Percentiles rank a stretch among this genome's conserved stretches.
Conservation (phyloP, 179 eudicot genomes). For the Silene coronaria region DNA sequence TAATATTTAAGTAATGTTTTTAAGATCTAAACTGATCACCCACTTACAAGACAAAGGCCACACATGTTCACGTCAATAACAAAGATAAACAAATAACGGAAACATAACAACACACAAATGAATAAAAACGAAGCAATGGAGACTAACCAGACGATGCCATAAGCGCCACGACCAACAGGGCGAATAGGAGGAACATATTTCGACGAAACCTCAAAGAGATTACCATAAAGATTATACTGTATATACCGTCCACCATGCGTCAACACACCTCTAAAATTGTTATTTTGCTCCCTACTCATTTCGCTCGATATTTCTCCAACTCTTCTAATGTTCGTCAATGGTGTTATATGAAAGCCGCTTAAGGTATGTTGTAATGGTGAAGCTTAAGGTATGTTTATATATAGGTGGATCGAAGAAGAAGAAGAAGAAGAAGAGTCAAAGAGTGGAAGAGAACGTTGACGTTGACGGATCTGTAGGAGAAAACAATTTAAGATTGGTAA, state of each 20-base stretch:
- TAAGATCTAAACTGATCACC: too few relatives aligned
- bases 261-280: constrained; percentile 16
- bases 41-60: too few relatives aligned
- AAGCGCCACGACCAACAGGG: constrained; percentile 93
- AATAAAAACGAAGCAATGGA: neutral
- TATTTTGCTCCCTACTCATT: constrained; percentile 1
- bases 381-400: neutral
- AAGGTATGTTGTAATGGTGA: neutral
- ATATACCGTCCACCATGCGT: constrained; percentile 71
- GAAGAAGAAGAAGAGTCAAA: neutral
- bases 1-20: too few relatives aligned
- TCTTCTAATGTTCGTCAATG: neutral
- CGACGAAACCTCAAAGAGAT: constrained; percentile 53
- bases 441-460: neutral
- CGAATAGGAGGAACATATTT: constrained; percentile 85
- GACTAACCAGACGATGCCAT: constrained; percentile 77
- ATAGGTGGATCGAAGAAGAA: neutral
- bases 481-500: too few relatives aligned
- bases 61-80: neutral
- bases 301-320: too few relatives aligned
- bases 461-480: neutral
- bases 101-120: neutral
- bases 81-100: neutral
- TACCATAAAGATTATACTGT: constrained; percentile 59
- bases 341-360: neutral